phyloP scores from a whole-genome alignment of 129 eudicot genomes.

The Solidago caesia region DNA sequence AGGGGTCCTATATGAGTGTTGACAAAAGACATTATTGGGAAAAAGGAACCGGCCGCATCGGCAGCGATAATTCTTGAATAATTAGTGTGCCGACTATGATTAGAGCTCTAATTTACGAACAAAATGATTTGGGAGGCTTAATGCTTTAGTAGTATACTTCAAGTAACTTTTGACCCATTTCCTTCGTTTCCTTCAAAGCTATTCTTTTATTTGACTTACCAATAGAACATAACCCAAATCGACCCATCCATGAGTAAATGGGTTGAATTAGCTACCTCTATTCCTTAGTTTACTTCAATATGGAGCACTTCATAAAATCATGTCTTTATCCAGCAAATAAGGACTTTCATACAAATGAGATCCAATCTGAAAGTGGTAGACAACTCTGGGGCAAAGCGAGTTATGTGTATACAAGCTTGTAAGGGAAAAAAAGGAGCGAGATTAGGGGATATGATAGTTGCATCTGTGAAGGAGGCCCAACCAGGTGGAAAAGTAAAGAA shows the following conservation, averaged over 20 bases:
- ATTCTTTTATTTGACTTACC: background rate
- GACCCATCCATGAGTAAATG: background rate
- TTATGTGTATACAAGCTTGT: conserved; percentile 80
- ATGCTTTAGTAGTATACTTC: background rate
- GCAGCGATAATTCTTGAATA: background rate
- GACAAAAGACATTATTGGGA: no score
- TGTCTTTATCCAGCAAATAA: conserved; percentile 52
- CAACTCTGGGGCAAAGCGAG: conserved; percentile 85
- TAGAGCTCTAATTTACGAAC: background rate
- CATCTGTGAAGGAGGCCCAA: conserved; percentile 77
- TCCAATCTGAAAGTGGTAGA: conserved; percentile 87
- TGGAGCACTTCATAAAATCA: background rate
- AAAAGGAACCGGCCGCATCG: no score
- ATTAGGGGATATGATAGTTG: conserved; percentile 76
- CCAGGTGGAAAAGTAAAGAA: conserved; percentile 85
- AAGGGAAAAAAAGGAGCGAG: conserved; percentile 77
- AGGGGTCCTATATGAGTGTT: background rate
- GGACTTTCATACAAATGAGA: conserved; percentile 92
- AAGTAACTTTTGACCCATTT: background rate
- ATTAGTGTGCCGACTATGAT: background rate
- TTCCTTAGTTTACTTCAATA: background rate
- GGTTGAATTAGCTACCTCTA: background rate
- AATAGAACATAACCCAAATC: background rate
- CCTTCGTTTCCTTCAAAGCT: background rate
- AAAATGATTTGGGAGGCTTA: background rate